Percentiles rank a stretch among this genome's conserved stretches.
Evolutionary conservation across 148 eudicot genomes (phyloP).

Genomic region (Polygonum aviculare): DNA sequence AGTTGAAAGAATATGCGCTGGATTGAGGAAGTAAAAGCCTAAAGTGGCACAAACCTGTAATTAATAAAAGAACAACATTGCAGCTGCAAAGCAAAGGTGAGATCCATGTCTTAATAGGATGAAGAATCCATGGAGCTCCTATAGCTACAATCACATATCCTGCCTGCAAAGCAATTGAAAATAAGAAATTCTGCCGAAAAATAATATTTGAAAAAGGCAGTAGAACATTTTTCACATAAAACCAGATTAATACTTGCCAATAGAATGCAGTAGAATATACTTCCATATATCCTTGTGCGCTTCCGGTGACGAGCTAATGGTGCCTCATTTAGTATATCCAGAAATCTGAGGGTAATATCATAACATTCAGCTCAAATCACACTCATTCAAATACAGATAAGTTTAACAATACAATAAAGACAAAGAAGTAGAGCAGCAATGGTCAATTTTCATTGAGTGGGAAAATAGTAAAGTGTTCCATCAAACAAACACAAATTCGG

Average conservation of each 20-base stretch:
- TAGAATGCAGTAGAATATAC: conserved; percentile 66
- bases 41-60: conserved; percentile 49
- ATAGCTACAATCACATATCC: conserved; percentile 78
- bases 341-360: conserved; percentile 39
- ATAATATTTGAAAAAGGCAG: background rate
- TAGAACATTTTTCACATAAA: conserved; percentile 2
- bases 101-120: conserved; percentile 37
- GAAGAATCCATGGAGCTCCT: conserved; percentile 81
- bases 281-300: conserved; percentile 70
- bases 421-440: background rate
- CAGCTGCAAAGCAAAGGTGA: conserved; percentile 75
- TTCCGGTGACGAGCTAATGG: conserved; percentile 85
- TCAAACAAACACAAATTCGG: background rate
- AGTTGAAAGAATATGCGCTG: background rate
- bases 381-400: background rate
- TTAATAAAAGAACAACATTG: conserved; percentile 56
- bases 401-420: background rate
- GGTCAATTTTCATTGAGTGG: background rate
- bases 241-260: conserved; percentile 56
- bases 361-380: background rate
- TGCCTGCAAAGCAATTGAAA: conserved; percentile 45
- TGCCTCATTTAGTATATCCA: conserved; percentile 86
- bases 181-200: conserved; percentile 8
- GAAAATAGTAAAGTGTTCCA: background rate
- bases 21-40: background rate